phyloP scores from a whole-genome alignment of 768 basidiomycete genomes.

The Candolleomyces efflorescens region DNA sequence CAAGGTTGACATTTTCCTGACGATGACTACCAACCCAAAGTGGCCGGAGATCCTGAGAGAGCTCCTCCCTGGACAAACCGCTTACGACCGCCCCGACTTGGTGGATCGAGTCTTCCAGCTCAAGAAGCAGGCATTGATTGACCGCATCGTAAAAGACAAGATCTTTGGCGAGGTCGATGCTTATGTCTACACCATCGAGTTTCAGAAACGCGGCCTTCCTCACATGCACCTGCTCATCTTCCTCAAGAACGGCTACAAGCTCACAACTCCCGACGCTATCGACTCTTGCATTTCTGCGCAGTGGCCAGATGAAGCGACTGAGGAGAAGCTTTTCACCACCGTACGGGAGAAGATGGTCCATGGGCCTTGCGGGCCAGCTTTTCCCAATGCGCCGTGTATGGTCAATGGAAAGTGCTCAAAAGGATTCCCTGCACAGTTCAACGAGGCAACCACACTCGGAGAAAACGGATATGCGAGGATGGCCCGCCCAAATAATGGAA shows the following conservation, averaged over 20 bases:
- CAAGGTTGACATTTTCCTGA: constrained; percentile 42
- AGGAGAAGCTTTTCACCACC: constrained; percentile 35
- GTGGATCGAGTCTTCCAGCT: constrained; percentile 41
- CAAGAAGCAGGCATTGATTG: constrained; percentile 35
- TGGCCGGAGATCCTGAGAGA: constrained; percentile 43
- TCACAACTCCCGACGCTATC: not conserved
- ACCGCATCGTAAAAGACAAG: constrained; percentile 31
- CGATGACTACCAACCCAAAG: constrained; percentile 46
- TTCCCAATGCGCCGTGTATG: constrained; percentile 34
- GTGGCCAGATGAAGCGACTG: constrained; percentile 27
- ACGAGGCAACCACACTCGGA: constrained; percentile 26
- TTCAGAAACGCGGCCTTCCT: constrained; percentile 38
- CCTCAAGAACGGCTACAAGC: constrained; percentile 27
- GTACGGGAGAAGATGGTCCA: constrained; percentile 45
- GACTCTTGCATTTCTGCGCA: not conserved
- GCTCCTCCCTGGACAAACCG: constrained; percentile 33
- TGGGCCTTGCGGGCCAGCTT: constrained; percentile 40
- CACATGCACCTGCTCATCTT: constrained; percentile 37
- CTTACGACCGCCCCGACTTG: constrained; percentile 46
- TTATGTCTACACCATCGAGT: constrained; percentile 35
- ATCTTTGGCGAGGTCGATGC: constrained; percentile 36
- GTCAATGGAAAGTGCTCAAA: constrained; percentile 37
- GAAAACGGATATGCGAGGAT: constrained; percentile 42
- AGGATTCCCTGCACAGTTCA: constrained; percentile 29
- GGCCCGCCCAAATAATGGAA: constrained; percentile 22